Base-by-base conservation (phyloP, 805 yeast genomes). In the Sungouiella thailandica region DNA sequence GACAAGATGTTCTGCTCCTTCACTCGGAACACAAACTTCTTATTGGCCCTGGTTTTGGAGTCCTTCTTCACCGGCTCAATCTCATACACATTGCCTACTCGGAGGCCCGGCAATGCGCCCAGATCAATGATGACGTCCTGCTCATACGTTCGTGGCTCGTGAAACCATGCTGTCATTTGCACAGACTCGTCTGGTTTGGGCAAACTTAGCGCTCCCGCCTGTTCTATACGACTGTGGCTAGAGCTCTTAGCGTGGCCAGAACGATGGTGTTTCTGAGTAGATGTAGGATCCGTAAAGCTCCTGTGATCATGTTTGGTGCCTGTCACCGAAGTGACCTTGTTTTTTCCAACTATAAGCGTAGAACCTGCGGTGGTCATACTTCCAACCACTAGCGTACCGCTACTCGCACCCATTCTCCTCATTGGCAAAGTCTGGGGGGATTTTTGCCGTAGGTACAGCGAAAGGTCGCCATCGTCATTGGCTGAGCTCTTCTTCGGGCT, bases 11-110 rank as follows among this genome's bases (percentile, higher is more conserved):
- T 41, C 14, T 39, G 31, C 15, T 36, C 32, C 11, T 28, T 28
- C 6, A 42, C 37, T 8, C 36, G 33, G 28, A 46, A 46, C 16
- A 46, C 34, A 20, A 46, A 39, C 18, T 31, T 37, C n/a, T 33
- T 33, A 4, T 33, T 25, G 18, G 17, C 31, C 17, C 15, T 25
- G 23, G 31, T 19, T 18, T 26, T 19, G 20, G 35, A 36, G 17
- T 41, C 44, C 19, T 45, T 34, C 3, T 22, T 22, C 18, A 72
- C 65, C 19, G 79, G 69, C 41, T 66, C 72, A 28, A 83, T 48
- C 53, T 86, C 94, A 15, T 86, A 89, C 6, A 85, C 58, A 49
- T 83, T 85, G 12, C 95, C 96, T n/a, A 70, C 77, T 34, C 65
- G 63, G 1, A 84, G 74, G 1, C 81, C 83, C 0, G 85, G 82